Percentiles rank a stretch among this genome's conserved stretches.
Evolutionary conservation across 2,329 filamentous ascomycete genomes (phyloP).

Genomic region (Lachnellula arida): DNA sequence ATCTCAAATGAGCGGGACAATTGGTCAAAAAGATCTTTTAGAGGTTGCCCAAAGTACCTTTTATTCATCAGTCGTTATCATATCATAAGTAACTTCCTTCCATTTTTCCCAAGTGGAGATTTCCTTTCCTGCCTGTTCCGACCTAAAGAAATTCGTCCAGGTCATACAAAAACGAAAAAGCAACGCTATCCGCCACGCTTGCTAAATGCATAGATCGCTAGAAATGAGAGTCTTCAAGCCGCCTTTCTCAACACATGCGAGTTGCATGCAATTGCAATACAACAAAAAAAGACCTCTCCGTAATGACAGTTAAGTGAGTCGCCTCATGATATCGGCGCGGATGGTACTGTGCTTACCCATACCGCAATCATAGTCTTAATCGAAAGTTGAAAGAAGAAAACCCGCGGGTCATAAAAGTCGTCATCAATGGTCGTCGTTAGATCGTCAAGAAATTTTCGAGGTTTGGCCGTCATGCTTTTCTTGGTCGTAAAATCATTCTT

Average conservation of each 20-base stretch:
- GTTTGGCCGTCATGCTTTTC: constrained; percentile 19
- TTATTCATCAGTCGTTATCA: constrained; percentile 16
- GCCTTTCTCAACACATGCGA: constrained; percentile 7
- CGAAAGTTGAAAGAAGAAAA: constrained; percentile 11
- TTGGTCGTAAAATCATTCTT: constrained; percentile 17
- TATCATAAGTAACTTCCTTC: constrained; percentile 9
- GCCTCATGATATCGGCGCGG: constrained; percentile 28
- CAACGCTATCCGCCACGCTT: constrained; percentile 25
- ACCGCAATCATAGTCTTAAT: constrained; percentile 25
- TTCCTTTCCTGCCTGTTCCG: constrained; percentile 1
- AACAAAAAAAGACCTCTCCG: constrained; percentile 20
- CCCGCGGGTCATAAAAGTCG: constrained; percentile 21
- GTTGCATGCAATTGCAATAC: constrained; percentile 12
- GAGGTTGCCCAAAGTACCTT: constrained; percentile 15
- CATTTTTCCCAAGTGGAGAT: constrained; percentile 9
- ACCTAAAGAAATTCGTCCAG: constrained; percentile 16
- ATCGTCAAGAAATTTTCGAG: constrained; percentile 16
- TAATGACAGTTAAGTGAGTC: constrained; percentile 30
- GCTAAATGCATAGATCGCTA: constrained; percentile 28
- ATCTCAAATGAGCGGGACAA: not conserved
- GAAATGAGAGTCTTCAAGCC: constrained; percentile 19
- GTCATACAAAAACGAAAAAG: constrained; percentile 16
- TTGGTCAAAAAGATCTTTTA: not conserved
- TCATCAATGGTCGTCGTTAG: constrained; percentile 11
- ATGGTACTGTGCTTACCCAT: constrained; percentile 30